Base-by-base conservation (phyloP, 352 stramenopile genomes). In the Aphanomyces cochlioides region DNA sequence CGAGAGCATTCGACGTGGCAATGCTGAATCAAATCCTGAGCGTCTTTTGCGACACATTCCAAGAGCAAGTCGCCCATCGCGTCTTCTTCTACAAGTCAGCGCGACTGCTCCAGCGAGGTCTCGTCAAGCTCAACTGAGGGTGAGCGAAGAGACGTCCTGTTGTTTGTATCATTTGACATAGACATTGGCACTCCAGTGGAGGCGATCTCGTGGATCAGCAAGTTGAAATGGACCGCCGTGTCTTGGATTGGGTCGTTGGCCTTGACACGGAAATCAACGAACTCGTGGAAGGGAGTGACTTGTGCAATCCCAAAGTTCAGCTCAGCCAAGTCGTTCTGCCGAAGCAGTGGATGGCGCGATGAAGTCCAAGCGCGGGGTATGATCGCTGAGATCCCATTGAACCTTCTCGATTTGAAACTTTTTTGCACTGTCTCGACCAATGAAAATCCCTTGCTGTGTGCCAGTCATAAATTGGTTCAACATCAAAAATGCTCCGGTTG, bases 31-130 rank as follows among this genome's bases (percentile, higher is more conserved):
- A 94, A 73, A 89, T 94, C 58, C 63, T 96, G 48, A 90, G 82
- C 45, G 84, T 96, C 21, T 93, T 96, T 43, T 96, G 88, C 57
- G 86, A 95, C 66, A 91, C 83, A 7, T 96, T 96, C 68, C 83
- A 92, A 68, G 84, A 92, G 53, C 88, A 96, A 72, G 85, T 96
- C 36, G 84, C 84, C 12, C 84, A 95, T 64, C 85, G 88, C 47
- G 81, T 90, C 19, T 93, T 84, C 77, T 96, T 96, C 47, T 96
- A 96, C 84, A 94, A 95, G 80, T 92, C 84, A 17, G 90, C 84
- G 36, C 79, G 81, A n/a, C 73, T 96, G 34, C 77, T 96, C 0
- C 79, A 77, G 53, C 83, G 85, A 37, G 88, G 85, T 0, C 81
- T 96, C 39, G 79, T 96, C 4, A 93, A 92, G 66, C 72, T 96